A percentile compares a stretch with the other conserved stretches of the same genome.
These are phyloP conservation scores for Mollisia scopiformis DNA, from an alignment of 2,329 filamentous ascomycete species.

Conservation along the genomic window DNA sequence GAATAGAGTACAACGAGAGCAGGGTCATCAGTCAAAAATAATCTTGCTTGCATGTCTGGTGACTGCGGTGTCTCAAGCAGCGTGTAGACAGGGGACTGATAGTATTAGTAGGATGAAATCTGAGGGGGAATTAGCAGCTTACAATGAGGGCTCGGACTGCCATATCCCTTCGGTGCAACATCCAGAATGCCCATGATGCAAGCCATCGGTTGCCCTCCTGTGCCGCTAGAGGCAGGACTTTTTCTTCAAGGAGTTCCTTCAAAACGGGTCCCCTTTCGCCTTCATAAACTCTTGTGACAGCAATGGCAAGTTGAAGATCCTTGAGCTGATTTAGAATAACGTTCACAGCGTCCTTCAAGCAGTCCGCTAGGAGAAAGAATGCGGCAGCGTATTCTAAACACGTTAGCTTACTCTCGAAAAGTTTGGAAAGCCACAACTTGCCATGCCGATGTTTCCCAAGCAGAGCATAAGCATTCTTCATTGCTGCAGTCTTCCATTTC, in stretches of 20 bases:
- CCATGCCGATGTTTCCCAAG: conserved; percentile 88
- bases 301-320: conserved; percentile 87
- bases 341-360: conserved; percentile 81
- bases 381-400: conserved; percentile 83
- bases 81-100: conserved; percentile 74
- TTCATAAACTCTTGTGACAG: conserved; percentile 85
- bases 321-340: conserved; percentile 86
- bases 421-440: conserved; percentile 42
- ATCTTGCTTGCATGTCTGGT: conserved; percentile 72
- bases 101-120: conserved; percentile 22
- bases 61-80: conserved; percentile 71
- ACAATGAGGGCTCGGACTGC: conserved; percentile 83
- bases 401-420: conserved; percentile 16
- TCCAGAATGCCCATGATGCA: conserved; percentile 94
- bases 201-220: conserved; percentile 89
- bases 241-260: conserved; percentile 74
- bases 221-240: conserved; percentile 76
- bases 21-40: conserved; percentile 89
- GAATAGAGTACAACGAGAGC: conserved; percentile 85
- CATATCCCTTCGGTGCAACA: conserved; percentile 80
- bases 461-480: conserved; percentile 96
- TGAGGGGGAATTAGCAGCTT: conserved; percentile 38
- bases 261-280: conserved; percentile 80
- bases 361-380: conserved; percentile 91
- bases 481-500: conserved; percentile 84